phyloP scores from a whole-genome alignment of 2,329 filamentous ascomycete genomes.

The Falciphora oryzae region DNA sequence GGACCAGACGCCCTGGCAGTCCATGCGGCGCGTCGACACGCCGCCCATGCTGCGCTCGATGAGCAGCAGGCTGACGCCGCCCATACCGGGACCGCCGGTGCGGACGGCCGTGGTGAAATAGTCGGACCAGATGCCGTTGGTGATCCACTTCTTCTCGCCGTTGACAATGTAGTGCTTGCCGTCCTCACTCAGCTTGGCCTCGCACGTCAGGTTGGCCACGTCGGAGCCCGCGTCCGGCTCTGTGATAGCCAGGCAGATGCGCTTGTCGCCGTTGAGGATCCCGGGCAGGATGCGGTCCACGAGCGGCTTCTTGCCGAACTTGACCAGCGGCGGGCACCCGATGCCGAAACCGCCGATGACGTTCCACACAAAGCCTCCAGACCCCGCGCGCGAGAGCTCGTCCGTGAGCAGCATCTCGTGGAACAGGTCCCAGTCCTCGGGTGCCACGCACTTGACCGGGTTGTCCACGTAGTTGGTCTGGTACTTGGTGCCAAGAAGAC shows the following conservation, averaged over 20 bases:
- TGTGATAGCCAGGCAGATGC: conserved; percentile 95
- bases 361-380: conserved; percentile 95
- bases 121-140: conserved; percentile 93
- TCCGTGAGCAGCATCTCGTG: conserved; percentile 96
- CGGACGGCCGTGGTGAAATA: conserved; percentile 97
- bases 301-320: conserved; percentile 81
- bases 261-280: conserved; percentile 87
- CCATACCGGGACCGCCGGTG: conserved; percentile 85
- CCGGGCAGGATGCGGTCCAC: conserved; percentile 84
- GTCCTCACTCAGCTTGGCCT: conserved; percentile 90
- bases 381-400: conserved; percentile 82
- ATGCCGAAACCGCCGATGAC: conserved; percentile 95
- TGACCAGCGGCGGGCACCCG: conserved; percentile 83
- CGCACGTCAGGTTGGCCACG: conserved; percentile 90
- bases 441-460: conserved; percentile 67
- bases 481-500: conserved; percentile 79
- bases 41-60: conserved; percentile 83
- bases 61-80: conserved; percentile 82
- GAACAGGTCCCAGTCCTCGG: conserved; percentile 96
- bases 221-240: conserved; percentile 94
- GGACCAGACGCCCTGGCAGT: conserved; percentile 96
- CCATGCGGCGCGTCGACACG: conserved; percentile 91
- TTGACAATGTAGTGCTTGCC: conserved; percentile 99
- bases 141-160: conserved; percentile 99
- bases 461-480: conserved; percentile 68